phyloP scores from a whole-genome alignment of 2,329 filamentous ascomycete genomes.

The Lojkania enalia region DNA sequence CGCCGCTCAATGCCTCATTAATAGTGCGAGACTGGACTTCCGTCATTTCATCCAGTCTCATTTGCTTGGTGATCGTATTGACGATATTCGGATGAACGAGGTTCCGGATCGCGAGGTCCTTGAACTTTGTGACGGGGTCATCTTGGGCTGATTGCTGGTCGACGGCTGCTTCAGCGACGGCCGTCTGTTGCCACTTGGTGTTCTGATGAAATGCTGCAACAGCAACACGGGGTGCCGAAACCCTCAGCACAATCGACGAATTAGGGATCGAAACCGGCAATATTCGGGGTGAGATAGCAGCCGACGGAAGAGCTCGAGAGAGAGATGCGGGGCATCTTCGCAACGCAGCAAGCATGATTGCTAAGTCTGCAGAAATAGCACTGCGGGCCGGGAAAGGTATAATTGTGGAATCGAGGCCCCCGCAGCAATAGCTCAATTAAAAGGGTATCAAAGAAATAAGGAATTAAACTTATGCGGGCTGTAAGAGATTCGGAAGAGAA shows the following conservation, averaged over 20 bases:
- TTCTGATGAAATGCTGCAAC: slow-evolving; percentile 46
- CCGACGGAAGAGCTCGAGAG: slow-evolving; percentile 34
- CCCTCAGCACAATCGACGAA: slow-evolving; percentile 23
- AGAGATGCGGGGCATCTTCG: slow-evolving; percentile 47
- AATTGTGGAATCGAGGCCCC: no score
- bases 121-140: slow-evolving; percentile 47
- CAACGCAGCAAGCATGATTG: slow-evolving; percentile 49
- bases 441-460: slow-evolving; percentile 17
- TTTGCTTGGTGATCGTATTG: slow-evolving; percentile 67
- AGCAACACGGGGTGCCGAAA: slow-evolving; percentile 23
- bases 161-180: slow-evolving; percentile 23
- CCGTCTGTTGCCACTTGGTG: slow-evolving; percentile 42
- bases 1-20: slow-evolving; percentile 74
- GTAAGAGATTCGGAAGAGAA: slow-evolving; percentile 13
- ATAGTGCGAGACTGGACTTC: slow-evolving; percentile 88
- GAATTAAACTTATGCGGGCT: slow-evolving; percentile 15
- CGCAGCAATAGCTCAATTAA: slow-evolving; percentile 15
- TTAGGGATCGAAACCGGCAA: slow-evolving; percentile 28
- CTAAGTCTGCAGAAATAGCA: slow-evolving; percentile 12
- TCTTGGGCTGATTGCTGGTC: slow-evolving; percentile 7
- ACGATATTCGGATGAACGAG: slow-evolving; percentile 69
- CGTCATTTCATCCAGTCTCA: slow-evolving; percentile 85
- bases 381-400: no score
- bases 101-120: slow-evolving; percentile 47
- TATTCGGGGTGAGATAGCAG: slow-evolving; percentile 28